Evolutionary conservation across 2,329 filamentous ascomycete genomes (phyloP).

Genomic region (Albophoma yamanashiensis): DNA sequence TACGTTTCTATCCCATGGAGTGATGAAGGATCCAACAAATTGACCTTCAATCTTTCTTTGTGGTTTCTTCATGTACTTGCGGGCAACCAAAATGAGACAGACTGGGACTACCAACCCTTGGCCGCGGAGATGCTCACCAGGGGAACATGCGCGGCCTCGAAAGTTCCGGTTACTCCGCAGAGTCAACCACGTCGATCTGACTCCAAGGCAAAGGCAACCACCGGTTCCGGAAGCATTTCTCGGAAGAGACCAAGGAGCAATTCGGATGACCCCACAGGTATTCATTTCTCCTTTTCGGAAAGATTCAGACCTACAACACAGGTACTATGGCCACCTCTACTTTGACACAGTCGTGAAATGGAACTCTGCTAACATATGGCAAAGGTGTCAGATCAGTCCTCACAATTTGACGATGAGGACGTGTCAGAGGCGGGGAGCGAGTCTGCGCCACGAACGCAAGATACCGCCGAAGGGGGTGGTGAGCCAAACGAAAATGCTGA

Average conservation of each 20-base stretch:
- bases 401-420: neutral
- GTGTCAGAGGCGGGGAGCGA: neutral
- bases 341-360: too few relatives aligned
- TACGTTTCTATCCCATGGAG: neutral
- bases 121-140: neutral
- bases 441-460: neutral
- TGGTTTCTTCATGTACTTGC: neutral
- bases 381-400: neutral
- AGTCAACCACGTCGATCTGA: neutral
- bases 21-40: neutral
- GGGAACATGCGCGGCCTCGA: neutral
- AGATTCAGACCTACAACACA: neutral
- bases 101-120: neutral
- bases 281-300: neutral
- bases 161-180: neutral
- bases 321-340: neutral
- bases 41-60: neutral
- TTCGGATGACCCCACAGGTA: neutral
- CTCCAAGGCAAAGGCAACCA: neutral
- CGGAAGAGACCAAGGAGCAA: neutral
- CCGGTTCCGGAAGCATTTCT: neutral
- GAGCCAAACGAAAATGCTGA: too few relatives aligned
- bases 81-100: neutral
- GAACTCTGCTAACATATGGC: neutral
- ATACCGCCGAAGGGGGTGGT: neutral